phyloP scores from a whole-genome alignment of 78 protist genomes.

The Dictyostelium purpureum region DNA sequence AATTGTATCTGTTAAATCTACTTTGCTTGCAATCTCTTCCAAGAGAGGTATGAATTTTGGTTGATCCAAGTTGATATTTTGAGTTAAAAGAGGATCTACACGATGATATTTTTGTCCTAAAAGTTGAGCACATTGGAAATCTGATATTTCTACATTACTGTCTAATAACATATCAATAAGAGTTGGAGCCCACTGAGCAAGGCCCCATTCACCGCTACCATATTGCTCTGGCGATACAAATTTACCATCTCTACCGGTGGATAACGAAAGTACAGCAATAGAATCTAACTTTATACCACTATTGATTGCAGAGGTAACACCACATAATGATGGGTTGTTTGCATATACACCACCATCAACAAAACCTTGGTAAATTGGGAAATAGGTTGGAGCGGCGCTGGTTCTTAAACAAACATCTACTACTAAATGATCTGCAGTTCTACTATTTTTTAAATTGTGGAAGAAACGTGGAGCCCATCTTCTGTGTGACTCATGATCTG shows the following conservation, averaged over 20 bases:
- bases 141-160: conserved; percentile 56
- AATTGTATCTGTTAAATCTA: conserved; percentile 40
- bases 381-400: conserved; percentile 79
- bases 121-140: conserved; percentile 57
- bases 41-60: conserved; percentile 53
- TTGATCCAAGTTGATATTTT: conserved; percentile 51
- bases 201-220: conserved; percentile 72
- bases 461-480: conserved; percentile 81
- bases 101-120: conserved; percentile 50
- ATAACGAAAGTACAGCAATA: conserved; percentile 50
- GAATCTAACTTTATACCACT: conserved; percentile 17
- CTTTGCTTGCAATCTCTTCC: conserved; percentile 48
- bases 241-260: conserved; percentile 73
- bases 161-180: conserved; percentile 70
- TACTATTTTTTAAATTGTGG: conserved; percentile 50
- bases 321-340: conserved; percentile 72
- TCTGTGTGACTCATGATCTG: background rate
- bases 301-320: conserved; percentile 47
- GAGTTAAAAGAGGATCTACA: conserved; percentile 62
- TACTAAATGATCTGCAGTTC: conserved; percentile 34
- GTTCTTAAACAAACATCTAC: conserved; percentile 75
- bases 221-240: conserved; percentile 67
- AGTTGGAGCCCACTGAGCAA: conserved; percentile 77
- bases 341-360: conserved; percentile 83
- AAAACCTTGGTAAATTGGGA: conserved; percentile 77